Conservation (phyloP, 352 stramenopile genomes). For the Thalassiosira mediterranea region DNA sequence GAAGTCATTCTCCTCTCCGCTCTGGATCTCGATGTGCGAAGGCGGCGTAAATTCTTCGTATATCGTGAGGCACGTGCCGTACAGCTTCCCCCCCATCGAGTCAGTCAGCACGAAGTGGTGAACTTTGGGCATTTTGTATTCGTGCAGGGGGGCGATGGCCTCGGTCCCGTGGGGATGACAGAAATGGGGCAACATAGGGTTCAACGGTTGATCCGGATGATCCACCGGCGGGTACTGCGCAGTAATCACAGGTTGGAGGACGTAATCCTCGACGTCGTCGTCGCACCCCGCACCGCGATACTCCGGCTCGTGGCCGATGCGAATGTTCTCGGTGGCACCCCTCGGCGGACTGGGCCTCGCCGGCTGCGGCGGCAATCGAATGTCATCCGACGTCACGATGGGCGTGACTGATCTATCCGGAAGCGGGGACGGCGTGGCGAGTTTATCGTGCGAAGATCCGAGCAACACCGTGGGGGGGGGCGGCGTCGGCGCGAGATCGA, state of each 20-base stretch:
- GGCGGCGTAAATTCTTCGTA: conserved; percentile 66
- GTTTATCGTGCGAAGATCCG: neutral
- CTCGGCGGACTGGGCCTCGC: neutral
- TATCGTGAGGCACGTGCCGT: conserved; percentile 81
- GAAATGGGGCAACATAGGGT: conserved; percentile 82
- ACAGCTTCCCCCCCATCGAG: conserved; percentile 76
- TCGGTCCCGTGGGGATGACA: conserved; percentile 72
- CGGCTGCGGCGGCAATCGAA: neutral
- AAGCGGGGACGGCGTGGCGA: neutral
- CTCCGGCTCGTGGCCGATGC: neutral
- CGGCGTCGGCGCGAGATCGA: neutral
- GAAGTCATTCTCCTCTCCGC: conserved; percentile 16
- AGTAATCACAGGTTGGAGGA: conserved; percentile 70
- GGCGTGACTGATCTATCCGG: neutral
- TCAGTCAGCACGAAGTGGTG: conserved; percentile 84
- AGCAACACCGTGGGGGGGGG: neutral
- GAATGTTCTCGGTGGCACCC: conserved; percentile 8
- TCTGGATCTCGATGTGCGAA: neutral
- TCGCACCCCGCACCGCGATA: neutral
- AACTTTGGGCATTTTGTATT: conserved; percentile 77
- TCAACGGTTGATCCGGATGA: conserved; percentile 73
- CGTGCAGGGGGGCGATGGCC: conserved; percentile 48
- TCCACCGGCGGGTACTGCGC: conserved; percentile 72
- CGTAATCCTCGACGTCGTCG: conserved; percentile 30
- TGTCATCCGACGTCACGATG: neutral